Evolutionary conservation across 495 filamentous ascomycete genomes (phyloP).

Genomic region (Terfezia claveryi): DNA sequence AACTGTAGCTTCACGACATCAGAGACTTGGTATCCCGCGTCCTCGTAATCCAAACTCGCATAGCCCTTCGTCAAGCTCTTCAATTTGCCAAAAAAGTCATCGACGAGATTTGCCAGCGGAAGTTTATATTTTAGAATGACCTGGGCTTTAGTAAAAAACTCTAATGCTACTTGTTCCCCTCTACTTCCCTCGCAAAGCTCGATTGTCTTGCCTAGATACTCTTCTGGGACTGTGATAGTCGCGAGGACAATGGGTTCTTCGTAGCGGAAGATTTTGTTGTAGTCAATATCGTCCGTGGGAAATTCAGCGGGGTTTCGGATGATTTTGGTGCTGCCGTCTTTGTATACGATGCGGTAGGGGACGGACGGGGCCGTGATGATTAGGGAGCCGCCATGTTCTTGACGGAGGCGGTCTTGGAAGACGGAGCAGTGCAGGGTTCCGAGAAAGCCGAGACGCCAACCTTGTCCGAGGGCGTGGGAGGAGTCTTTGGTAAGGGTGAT

Average conservation of each 20-base stretch:
- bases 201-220: conserved; percentile 82
- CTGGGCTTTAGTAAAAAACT: conserved; percentile 83
- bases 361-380: conserved; percentile 90
- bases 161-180: conserved; percentile 61
- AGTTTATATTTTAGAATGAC: conserved; percentile 88
- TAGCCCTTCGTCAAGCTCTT: conserved; percentile 72
- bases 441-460: conserved; percentile 86
- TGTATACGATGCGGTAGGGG: conserved; percentile 65
- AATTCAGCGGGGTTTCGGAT: conserved; percentile 73
- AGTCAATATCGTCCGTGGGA: conserved; percentile 45
- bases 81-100: conserved; percentile 92
- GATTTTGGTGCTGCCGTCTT: conserved; percentile 45
- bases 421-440: conserved; percentile 93
- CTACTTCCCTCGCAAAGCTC: conserved; percentile 84
- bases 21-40: conserved; percentile 63
- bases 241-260: conserved; percentile 72
- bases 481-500: conserved; percentile 84
- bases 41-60: conserved; percentile 33
- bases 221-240: conserved; percentile 79
- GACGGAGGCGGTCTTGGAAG: conserved; percentile 86
- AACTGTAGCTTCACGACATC: conserved; percentile 77
- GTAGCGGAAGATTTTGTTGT: conserved; percentile 36
- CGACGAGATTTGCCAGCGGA: conserved; percentile 69
- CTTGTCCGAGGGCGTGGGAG: conserved; percentile 78
- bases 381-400: conserved; percentile 84